These are phyloP conservation scores for Quercus lobata DNA, from an alignment of 331 rosid species.

Conservation along the genomic window DNA sequence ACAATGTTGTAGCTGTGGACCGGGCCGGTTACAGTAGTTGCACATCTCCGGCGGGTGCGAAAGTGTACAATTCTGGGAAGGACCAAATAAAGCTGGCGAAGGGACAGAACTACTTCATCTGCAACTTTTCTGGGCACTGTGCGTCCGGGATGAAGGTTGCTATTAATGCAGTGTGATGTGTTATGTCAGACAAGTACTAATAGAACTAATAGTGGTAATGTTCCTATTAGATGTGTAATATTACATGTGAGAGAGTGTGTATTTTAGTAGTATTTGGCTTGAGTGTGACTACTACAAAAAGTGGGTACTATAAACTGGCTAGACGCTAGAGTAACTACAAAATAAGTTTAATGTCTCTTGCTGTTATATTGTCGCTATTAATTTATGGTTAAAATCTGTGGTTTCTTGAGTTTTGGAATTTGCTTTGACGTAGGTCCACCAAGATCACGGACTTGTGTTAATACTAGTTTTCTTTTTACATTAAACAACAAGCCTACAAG, in stretches of 20 bases:
- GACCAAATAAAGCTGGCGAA: slow-evolving; percentile 44
- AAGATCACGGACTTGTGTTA: too few relatives aligned
- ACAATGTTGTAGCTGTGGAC: slow-evolving; percentile 64
- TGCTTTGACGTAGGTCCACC: background rate
- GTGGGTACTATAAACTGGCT: background rate
- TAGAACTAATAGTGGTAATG: background rate
- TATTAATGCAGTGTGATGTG: slow-evolving; percentile 31
- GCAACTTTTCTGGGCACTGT: slow-evolving; percentile 63
- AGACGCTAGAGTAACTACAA: background rate
- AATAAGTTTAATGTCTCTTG: background rate
- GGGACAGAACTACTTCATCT: slow-evolving; percentile 61
- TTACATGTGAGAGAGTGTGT: background rate
- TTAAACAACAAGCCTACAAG: too few relatives aligned
- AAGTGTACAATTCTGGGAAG: slow-evolving; percentile 47
- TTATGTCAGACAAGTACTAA: too few relatives aligned
- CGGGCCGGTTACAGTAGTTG: slow-evolving; percentile 37
- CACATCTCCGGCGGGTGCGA: slow-evolving; percentile 41
- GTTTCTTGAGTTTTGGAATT: background rate
- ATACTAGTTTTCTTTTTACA: too few relatives aligned
- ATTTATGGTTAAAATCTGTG: background rate
- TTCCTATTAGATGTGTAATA: background rate
- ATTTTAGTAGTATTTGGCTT: background rate
- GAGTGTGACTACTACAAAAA: background rate
- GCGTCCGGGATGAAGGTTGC: slow-evolving; percentile 61
- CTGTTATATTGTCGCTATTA: background rate